Conservation (phyloP, 164 flowering plant genomes). For the Protea cynaroides region DNA sequence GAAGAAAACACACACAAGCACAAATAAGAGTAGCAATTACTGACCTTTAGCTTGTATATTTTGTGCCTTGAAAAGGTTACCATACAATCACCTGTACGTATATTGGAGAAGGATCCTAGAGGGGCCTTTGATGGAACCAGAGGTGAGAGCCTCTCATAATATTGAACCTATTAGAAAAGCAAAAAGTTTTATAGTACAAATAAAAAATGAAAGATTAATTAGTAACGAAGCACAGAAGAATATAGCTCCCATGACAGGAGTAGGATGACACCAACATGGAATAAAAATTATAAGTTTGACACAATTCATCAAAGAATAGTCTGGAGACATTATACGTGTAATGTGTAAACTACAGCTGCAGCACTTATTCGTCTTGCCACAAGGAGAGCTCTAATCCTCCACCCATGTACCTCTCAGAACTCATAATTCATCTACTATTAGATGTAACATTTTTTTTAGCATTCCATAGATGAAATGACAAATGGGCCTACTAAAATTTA, state of each 20-base stretch:
- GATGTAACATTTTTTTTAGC: background rate
- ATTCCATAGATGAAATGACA: background rate
- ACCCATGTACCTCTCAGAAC: too few species aligned
- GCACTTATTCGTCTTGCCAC: too few species aligned
- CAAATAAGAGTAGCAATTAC: background rate
- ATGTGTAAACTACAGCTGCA: too few species aligned
- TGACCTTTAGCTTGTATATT: conserved; percentile 75
- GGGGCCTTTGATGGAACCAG: conserved; percentile 61
- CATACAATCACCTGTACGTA: conserved; percentile 79
- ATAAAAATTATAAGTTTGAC: background rate
- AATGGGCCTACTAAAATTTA: background rate
- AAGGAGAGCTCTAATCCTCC: too few species aligned
- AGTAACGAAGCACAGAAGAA: background rate
- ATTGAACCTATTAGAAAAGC: conserved; percentile 43
- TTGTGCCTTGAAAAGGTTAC: conserved; percentile 77
- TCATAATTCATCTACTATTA: too few species aligned
- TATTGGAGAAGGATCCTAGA: conserved; percentile 57
- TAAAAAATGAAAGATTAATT: background rate
- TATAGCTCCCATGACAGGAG: background rate
- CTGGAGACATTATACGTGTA: background rate
- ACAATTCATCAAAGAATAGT: background rate
- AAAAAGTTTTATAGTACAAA: background rate
- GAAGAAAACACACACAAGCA: too few species aligned
- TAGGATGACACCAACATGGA: background rate
- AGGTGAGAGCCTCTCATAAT: conserved; percentile 85